These are phyloP conservation scores for Stylosanthes scabra DNA, from an alignment of 331 rosid species.

Conservation along the genomic window DNA sequence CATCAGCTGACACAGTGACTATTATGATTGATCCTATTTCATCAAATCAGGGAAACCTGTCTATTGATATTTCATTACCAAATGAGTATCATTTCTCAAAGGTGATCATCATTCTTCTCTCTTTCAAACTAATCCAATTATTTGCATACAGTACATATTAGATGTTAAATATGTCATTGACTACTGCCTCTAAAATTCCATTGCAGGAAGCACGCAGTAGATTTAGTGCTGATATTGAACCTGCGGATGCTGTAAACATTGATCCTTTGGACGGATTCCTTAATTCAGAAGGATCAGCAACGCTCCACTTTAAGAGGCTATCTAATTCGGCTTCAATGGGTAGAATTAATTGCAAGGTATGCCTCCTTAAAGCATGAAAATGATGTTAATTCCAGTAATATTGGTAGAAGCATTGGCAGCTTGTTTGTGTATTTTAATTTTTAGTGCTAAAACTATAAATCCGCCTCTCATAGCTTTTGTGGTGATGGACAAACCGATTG, in stretches of 20 bases:
- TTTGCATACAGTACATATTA: not conserved
- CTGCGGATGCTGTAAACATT: slow-evolving; percentile 70
- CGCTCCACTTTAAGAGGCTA: slow-evolving; percentile 73
- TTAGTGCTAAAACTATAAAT: slow-evolving; percentile 12
- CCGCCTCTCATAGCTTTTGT: slow-evolving; percentile 20
- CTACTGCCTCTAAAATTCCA: slow-evolving; percentile 27
- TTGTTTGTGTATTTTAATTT: not conserved
- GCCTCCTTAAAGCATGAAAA: slow-evolving; percentile 30
- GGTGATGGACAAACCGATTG: slow-evolving; percentile 7
- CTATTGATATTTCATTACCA: slow-evolving; percentile 69
- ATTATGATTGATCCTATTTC: slow-evolving; percentile 66
- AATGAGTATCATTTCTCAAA: slow-evolving; percentile 92
- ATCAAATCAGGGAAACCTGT: slow-evolving; percentile 76
- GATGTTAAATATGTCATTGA: slow-evolving; percentile 29
- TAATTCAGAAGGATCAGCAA: slow-evolving; percentile 82
- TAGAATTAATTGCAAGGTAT: slow-evolving; percentile 94
- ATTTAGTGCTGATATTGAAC: slow-evolving; percentile 76
- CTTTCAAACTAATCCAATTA: slow-evolving; percentile 28
- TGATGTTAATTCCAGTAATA: slow-evolving; percentile 18
- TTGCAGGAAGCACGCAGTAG: slow-evolving; percentile 96
- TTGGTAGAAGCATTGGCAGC: slow-evolving; percentile 19
- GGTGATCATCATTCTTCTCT: slow-evolving; percentile 52
- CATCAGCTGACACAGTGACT: slow-evolving; percentile 73
- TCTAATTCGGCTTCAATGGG: slow-evolving; percentile 66
- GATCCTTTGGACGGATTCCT: slow-evolving; percentile 83